Conservation (phyloP, 108 stramenopile genomes). For the Fragilaria radians region DNA sequence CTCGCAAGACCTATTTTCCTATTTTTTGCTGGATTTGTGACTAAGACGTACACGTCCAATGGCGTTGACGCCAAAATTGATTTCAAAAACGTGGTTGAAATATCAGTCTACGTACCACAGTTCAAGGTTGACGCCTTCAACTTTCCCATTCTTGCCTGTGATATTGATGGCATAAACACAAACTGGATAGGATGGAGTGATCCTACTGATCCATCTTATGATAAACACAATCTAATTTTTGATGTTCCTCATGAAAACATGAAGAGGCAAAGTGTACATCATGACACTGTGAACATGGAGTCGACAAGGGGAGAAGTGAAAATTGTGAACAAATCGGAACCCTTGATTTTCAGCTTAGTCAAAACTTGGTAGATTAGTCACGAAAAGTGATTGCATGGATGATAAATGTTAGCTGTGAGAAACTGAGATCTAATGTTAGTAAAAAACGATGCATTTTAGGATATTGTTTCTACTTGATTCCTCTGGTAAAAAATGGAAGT, state of each 20-base stretch:
- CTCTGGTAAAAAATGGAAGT: no score
- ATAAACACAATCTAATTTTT: conserved; percentile 63
- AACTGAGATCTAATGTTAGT: no score
- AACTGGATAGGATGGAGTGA: conserved; percentile 62
- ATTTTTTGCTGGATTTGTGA: conserved; percentile 27
- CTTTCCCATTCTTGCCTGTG: conserved; percentile 60
- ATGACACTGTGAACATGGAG: neutral
- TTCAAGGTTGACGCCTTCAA: conserved; percentile 38
- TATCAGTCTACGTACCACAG: conserved; percentile 60
- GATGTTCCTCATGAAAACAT: conserved; percentile 45
- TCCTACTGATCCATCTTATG: conserved; percentile 37
- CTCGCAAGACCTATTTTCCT: conserved; percentile 23
- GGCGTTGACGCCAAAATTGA: conserved; percentile 58
- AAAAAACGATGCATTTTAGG: no score
- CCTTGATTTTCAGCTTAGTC: conserved; percentile 53
- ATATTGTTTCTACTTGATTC: no score
- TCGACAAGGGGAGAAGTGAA: conserved; percentile 1
- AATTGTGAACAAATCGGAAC: neutral
- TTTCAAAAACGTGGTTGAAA: conserved; percentile 50
- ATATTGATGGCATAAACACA: conserved; percentile 58
- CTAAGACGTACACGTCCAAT: conserved; percentile 35
- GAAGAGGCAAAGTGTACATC: conserved; percentile 14
- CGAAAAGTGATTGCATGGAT: no score
- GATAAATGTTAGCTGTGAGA: no score
- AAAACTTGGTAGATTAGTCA: conserved; percentile 21